Evolutionary conservation across 208 protist genomes (phyloP), one percentile per base, ranked within the genome.

Genomic region (Trypanosoma congolense): DNA sequence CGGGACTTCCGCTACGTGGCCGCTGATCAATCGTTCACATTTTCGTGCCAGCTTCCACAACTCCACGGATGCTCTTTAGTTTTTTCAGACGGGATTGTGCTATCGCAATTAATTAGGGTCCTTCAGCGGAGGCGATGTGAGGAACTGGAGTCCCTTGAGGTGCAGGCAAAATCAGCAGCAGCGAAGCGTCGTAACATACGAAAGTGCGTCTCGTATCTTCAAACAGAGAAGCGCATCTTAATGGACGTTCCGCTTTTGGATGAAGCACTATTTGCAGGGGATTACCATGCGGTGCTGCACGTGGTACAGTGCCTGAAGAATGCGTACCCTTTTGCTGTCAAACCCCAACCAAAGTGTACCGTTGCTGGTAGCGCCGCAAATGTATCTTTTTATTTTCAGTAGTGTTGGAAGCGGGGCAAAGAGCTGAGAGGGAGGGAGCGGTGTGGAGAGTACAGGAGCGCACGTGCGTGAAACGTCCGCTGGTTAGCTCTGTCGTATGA

Each of bases 131-230:
- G 77, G 25, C 80, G 77, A 42, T 92, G 85, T 66, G 50, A 56
- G 4, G 60, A 57, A 16, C 73, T 92, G 3, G 85, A 89, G 29
- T 70, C 73, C 24, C 72, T 92, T 43, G 79, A 69, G 21, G 60
- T 78, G 26, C 70, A 74, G 10, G 64, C 61, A 9, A 81, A 77
- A 33, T 48, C 46, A 5, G 40, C 79, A 0, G 63, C 63, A 31
- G 79, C 81, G 35, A 89, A 84, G 73, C 79, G 81, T 6, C 82
- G 83, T 57, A 92, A 87, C 55, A 67, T 92, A 35, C 56, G 66
- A 3, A 76, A 77, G 53, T 89, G 78, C 47, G 42, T 92, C 21
- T 55, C 57, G 4, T 92, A 82, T 57, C 62, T 92, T 2, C 79
- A 77, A 57, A 60, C 44, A 12, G 73, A 77, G 21, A 59, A 53